Percentiles rank a stretch among this genome's conserved stretches.
These are phyloP conservation scores for Sophora flavescens DNA, from an alignment of 306 rosid species.

Conservation along the genomic window DNA sequence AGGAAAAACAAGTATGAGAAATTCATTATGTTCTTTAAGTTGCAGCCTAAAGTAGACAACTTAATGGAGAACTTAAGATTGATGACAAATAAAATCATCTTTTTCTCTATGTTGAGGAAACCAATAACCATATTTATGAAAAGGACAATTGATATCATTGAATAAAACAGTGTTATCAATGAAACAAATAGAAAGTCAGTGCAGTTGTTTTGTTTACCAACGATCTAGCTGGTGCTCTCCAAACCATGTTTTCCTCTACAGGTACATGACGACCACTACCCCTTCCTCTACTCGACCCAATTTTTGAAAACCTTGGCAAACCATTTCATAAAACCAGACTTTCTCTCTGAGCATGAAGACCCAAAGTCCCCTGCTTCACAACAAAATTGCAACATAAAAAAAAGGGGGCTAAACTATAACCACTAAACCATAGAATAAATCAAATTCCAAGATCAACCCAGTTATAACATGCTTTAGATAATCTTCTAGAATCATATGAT, in stretches of 20 bases:
- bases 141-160: neutral
- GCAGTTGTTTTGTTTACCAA: conserved; percentile 57
- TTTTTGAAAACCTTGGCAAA: conserved; percentile 72
- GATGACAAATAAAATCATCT: conserved; percentile 11
- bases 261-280: conserved; percentile 52
- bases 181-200: neutral
- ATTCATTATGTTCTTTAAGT: conserved; percentile 8
- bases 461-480: neutral
- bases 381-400: too few relatives aligned
- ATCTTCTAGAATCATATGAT: neutral
- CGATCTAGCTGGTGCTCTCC: conserved; percentile 69
- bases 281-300: conserved; percentile 61
- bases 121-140: conserved; percentile 2
- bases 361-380: too few relatives aligned
- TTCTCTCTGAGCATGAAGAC: too few relatives aligned
- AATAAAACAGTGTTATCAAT: neutral
- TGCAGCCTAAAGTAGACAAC: neutral
- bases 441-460: too few relatives aligned
- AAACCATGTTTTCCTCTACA: conserved; percentile 78
- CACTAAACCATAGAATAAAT: too few relatives aligned
- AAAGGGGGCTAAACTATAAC: too few relatives aligned
- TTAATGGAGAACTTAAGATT: neutral
- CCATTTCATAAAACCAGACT: conserved; percentile 91
- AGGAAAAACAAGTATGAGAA: neutral
- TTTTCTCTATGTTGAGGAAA: conserved; percentile 10